Percentiles rank a stretch among this genome's conserved stretches.
phyloP scores from a whole-genome alignment of 1,284 basidiomycete genomes.

The Tilletia horrida region DNA sequence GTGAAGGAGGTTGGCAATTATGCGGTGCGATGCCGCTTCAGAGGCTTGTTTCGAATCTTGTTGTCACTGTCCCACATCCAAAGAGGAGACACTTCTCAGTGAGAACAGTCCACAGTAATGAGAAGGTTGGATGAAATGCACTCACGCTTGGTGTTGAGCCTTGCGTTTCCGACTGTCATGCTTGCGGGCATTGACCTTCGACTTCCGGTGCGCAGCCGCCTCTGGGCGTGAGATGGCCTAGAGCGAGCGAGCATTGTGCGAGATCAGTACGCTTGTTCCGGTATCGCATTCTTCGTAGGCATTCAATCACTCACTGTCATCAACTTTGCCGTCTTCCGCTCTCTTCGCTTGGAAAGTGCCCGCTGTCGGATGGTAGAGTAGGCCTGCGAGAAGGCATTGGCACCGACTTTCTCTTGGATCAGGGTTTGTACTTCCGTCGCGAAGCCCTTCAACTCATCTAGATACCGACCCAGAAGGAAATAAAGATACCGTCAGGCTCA shows the following conservation, averaged over 20 bases:
- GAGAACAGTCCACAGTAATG: not conserved
- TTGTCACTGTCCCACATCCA: not conserved
- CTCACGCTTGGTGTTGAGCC: constrained; percentile 19
- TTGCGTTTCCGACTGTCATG: constrained; percentile 39
- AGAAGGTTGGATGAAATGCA: not conserved
- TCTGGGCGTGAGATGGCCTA: constrained; percentile 43
- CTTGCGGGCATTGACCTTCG: constrained; percentile 30
- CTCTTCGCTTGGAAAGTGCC: constrained; percentile 67
- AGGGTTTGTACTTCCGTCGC: constrained; percentile 83
- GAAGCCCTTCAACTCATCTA: constrained; percentile 78
- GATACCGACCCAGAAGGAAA: too few relatives aligned
- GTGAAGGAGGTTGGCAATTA: not conserved
- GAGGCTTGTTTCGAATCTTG: constrained; percentile 19
- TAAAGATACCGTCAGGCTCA: not conserved
- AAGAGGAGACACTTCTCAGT: not conserved
- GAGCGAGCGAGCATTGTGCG: too few relatives aligned
- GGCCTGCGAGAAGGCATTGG: constrained; percentile 70
- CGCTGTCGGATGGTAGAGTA: constrained; percentile 78
- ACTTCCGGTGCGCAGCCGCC: constrained; percentile 31
- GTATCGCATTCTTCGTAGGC: too few relatives aligned
- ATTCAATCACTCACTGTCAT: constrained; percentile 39
- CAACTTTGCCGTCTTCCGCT: constrained; percentile 68
- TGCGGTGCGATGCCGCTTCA: constrained; percentile 19
- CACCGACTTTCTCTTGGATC: constrained; percentile 78
- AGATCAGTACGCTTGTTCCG: too few relatives aligned